Percentiles rank a stretch among this genome's conserved stretches.
Conservation (phyloP, 2,329 filamentous ascomycete genomes). For the Penicillium sp. region DNA sequence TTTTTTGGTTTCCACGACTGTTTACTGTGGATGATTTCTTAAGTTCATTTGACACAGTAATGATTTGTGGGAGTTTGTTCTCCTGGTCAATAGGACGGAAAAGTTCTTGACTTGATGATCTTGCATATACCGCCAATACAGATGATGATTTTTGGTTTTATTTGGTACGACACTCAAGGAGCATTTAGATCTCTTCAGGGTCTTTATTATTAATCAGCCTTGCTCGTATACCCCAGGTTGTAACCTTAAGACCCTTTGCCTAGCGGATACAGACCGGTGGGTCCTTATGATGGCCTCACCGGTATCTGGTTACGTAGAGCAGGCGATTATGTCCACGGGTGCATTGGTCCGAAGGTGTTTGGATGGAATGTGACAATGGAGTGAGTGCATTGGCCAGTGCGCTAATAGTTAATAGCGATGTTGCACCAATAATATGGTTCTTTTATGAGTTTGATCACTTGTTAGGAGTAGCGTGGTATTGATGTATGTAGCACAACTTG, state of each 20-base stretch:
- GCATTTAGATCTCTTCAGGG: too few relatives aligned
- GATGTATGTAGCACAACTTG: not conserved
- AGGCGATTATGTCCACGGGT: not conserved
- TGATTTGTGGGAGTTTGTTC: constrained; percentile 19
- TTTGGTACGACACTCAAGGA: not conserved
- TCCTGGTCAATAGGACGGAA: constrained; percentile 25
- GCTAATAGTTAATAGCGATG: not conserved
- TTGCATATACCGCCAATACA: constrained; percentile 26
- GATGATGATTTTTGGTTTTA: constrained; percentile 16
- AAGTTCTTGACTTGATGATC: constrained; percentile 30
- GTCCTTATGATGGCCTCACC: not conserved
- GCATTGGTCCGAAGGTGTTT: not conserved
- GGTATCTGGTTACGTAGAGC: not conserved
- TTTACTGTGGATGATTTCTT: constrained; percentile 17
- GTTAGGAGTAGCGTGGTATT: not conserved
- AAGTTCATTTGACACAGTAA: constrained; percentile 13
- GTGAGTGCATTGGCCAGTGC: not conserved
- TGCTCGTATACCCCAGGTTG: not conserved
- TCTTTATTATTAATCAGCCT: not conserved
- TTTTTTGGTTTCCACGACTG: constrained; percentile 13
- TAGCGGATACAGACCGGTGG: not conserved
- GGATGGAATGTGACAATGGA: not conserved
- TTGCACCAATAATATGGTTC: not conserved
- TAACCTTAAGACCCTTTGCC: not conserved
- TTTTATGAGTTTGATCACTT: not conserved